Evolutionary conservation across 768 basidiomycete genomes (phyloP), one percentile per base, ranked within the genome.

Genomic region (Rhodosporidiobolus odoratus): DNA sequence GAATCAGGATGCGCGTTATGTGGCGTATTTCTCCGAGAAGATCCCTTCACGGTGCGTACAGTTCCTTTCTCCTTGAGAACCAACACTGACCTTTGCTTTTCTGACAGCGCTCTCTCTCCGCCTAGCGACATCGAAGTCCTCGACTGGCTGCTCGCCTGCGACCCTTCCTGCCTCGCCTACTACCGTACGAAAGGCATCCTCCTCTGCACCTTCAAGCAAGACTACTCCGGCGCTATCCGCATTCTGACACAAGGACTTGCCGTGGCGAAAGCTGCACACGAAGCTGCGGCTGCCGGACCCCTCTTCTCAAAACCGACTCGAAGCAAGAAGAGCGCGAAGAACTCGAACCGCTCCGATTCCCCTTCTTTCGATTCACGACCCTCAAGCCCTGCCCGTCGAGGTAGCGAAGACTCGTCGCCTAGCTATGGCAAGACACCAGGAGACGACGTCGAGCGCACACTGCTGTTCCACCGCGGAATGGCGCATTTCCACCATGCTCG

Each of bases 11-110:
- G 91, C 91, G 19, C 86, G 84, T 82, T 92, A 93, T 78, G 91
- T 94, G 3, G 88, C 92, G 76, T 94, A 94, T 78, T 94, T 94
- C 80, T 92, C 94, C 75, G 91, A 94, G 78, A 93, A 92, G 81
- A 94, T 94, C 73, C 92, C 92, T 30, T 93, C 92, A 65, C 84
- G 91, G 91, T 92, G 70, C 69, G 84, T 61, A 43, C 38, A 12
- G n/a, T 3, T 16, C 40, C 40, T 59, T 66, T 72, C 66, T n/a
- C n/a, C n/a, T n/a, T n/a, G n/a, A n/a, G n/a, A n/a, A n/a, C n/a
- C n/a, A n/a, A n/a, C n/a, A n/a, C n/a, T n/a, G n/a, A n/a, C n/a
- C n/a, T n/a, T n/a, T 77, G 66, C 61, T 75, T 15, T 5, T n/a
- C 32, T 17, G 69, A 71, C 75, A 91, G 91, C 73, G 91, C 92